Evolutionary conservation across 2,329 filamentous ascomycete species (phyloP).

Genomic region (Hansfordia pulvinata): DNA sequence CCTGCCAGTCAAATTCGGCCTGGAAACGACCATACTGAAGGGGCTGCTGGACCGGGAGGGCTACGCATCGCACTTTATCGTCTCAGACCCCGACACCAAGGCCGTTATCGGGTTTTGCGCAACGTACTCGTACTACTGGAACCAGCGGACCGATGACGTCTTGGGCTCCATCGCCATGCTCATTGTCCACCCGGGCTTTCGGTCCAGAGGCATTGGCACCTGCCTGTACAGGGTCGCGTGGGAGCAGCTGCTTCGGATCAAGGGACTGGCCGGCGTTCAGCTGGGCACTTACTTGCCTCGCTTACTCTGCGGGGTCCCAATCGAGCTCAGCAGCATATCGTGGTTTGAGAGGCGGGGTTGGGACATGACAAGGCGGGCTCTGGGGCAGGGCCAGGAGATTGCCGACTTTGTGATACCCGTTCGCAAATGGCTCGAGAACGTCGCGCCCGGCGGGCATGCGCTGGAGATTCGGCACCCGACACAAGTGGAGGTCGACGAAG

Average conservation of each 20-base stretch:
- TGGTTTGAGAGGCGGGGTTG: constrained; percentile 44
- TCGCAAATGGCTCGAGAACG: constrained; percentile 39
- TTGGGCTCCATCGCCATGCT: constrained; percentile 42
- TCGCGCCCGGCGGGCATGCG: no score
- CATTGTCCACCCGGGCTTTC: constrained; percentile 33
- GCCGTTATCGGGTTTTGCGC: constrained; percentile 43
- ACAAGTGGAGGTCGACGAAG: constrained; percentile 30
- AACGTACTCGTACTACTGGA: constrained; percentile 43
- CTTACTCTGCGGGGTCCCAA: constrained; percentile 38
- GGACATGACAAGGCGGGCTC: constrained; percentile 27
- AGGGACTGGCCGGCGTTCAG: constrained; percentile 38
- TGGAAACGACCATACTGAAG: constrained; percentile 26
- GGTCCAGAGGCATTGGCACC: constrained; percentile 35
- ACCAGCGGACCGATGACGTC: constrained; percentile 34
- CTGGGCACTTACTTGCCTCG: constrained; percentile 46
- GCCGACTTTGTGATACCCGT: no score
- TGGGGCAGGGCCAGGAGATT: constrained; percentile 34
- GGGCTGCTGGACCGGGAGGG: constrained; percentile 37
- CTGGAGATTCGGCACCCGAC: constrained; percentile 28
- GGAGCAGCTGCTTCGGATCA: constrained; percentile 30
- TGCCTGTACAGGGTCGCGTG: constrained; percentile 38
- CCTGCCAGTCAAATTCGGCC: constrained; percentile 29
- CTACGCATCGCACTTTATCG: constrained; percentile 42
- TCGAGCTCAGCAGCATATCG: constrained; percentile 23
- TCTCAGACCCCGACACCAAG: constrained; percentile 28